phyloP scores from a whole-genome alignment of 1,139 yeast genomes.

The Suhomyces terraborum region DNA sequence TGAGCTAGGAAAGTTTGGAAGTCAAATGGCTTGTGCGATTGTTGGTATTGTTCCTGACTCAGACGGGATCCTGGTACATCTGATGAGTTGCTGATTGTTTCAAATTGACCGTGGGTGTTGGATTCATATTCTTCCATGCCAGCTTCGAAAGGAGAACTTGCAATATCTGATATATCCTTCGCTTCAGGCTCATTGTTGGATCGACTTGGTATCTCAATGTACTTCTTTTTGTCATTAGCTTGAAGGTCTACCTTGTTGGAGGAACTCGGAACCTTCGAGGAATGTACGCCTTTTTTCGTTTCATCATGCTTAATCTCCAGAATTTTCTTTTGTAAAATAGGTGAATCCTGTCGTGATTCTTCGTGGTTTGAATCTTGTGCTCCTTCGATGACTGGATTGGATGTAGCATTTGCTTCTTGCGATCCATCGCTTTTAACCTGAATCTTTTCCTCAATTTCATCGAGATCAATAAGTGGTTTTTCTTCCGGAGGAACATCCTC shows the following conservation, averaged over 20 bases:
- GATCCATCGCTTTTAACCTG: too few relatives aligned
- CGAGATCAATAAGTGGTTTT: neutral
- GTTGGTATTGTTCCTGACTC: constrained; percentile 35
- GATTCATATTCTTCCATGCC: constrained; percentile 9
- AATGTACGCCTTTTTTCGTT: neutral
- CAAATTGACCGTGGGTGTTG: neutral
- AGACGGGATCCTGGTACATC: constrained; percentile 14
- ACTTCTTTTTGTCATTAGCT: neutral
- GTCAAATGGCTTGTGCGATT: constrained; percentile 63
- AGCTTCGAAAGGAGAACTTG: constrained; percentile 10
- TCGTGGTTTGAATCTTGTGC: too few relatives aligned
- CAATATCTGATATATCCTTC: constrained; percentile 9
- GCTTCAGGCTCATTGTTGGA: neutral
- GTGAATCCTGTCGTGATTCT: neutral
- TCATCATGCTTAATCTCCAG: neutral
- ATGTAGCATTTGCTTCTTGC: too few relatives aligned
- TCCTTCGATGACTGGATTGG: too few relatives aligned
- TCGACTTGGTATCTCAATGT: constrained; percentile 3
- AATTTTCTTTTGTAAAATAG: neutral
- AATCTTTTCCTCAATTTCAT: neutral
- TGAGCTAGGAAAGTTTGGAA: constrained; percentile 78
- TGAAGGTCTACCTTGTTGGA: neutral
- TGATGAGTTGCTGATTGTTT: neutral
- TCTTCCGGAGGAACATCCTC: neutral
- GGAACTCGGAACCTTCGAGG: neutral